Evolutionary conservation across 1,139 yeast genomes (phyloP), one percentile per base, ranked within the genome.

Genomic region (Geotrichum restrictum): DNA sequence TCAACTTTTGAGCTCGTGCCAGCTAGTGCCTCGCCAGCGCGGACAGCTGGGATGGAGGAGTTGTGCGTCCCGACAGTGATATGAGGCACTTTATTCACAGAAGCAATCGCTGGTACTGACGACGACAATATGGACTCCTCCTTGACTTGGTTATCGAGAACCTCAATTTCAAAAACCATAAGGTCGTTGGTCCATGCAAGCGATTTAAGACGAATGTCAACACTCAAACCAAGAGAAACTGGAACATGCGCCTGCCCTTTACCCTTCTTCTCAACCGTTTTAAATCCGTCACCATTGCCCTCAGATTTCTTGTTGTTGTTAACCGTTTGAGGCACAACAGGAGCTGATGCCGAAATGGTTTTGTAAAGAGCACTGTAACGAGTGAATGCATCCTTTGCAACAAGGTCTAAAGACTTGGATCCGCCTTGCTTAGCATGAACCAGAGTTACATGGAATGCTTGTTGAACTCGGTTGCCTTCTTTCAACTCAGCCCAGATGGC

Each of bases 381-480:
- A 21, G 38, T 27, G 31, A 27, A 49, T 3, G 47, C 27, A 1
- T n/a, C 42, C 19, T 44, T 39, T 8, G 49, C 51, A 21, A 24
- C 40, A 6, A 21, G 46, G 14, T 49, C 57, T 4, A 45, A 22
- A 24, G 45, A 14, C 11, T 45, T 33, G 21, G 40, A 13, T 10
- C 44, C 32, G 34, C 38, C 43, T 14, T 52, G 44, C 18, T 38
- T 62, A 0, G 65, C 58, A 64, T 93, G 98, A 0, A 82, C 79
- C 43, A 91, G 66, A 0, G 98, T 93, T 1, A 91, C 80, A 65
- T 93, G 98, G 62, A 88, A 85, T 38, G 74, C 76, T 0, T 64
- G 52, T 60, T 84, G 89, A 0, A 84, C 67, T 37, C 82, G 69
- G 2, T 69, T 60, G 0, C 55, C 58, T 0, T 63, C 49, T 42